Evolutionary conservation across 805 yeast genomes (phyloP).

Genomic region (Candida pini): DNA sequence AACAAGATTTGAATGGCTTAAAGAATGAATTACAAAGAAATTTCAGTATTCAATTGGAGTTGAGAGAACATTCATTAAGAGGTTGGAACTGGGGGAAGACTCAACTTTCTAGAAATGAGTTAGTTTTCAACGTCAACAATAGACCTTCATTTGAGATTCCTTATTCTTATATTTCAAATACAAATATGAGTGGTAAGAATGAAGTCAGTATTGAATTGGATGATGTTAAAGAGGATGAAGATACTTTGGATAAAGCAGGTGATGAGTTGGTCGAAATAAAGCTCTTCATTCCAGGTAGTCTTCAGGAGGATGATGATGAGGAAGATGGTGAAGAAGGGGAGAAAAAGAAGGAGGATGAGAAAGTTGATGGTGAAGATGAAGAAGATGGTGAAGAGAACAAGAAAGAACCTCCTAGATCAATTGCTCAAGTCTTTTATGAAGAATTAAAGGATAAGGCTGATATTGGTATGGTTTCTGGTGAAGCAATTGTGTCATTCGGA

Average conservation of each 20-base stretch:
- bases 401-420: slow-evolving; percentile 44
- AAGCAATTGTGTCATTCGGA: slow-evolving; percentile 87
- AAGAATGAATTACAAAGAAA: slow-evolving; percentile 80
- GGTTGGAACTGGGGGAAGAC: slow-evolving; percentile 99
- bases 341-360: slow-evolving; percentile 5
- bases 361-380: slow-evolving; percentile 16
- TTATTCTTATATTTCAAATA: slow-evolving; percentile 69
- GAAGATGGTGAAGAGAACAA: slow-evolving; percentile 30
- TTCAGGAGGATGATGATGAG: slow-evolving; percentile 40
- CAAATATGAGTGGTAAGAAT: slow-evolving; percentile 84
- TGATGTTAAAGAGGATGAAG: slow-evolving; percentile 38
- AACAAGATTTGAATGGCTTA: slow-evolving; percentile 71
- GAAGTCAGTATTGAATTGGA: slow-evolving; percentile 91
- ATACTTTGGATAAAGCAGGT: slow-evolving; percentile 66
- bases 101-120: slow-evolving; percentile 87
- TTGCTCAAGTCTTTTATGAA: slow-evolving; percentile 85
- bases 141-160: slow-evolving; percentile 92
- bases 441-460: slow-evolving; percentile 89
- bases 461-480: slow-evolving; percentile 91
- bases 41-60: slow-evolving; percentile 69
- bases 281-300: slow-evolving; percentile 87
- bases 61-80: slow-evolving; percentile 83
- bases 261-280: slow-evolving; percentile 95
- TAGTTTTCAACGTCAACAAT: slow-evolving; percentile 78
- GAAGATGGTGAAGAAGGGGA: slow-evolving; percentile 31